A percentile compares a stretch with the other conserved stretches of the same genome.
Evolutionary conservation across 2,329 filamentous ascomycete species (phyloP).

Genomic region (Ophiostoma perfectum): DNA sequence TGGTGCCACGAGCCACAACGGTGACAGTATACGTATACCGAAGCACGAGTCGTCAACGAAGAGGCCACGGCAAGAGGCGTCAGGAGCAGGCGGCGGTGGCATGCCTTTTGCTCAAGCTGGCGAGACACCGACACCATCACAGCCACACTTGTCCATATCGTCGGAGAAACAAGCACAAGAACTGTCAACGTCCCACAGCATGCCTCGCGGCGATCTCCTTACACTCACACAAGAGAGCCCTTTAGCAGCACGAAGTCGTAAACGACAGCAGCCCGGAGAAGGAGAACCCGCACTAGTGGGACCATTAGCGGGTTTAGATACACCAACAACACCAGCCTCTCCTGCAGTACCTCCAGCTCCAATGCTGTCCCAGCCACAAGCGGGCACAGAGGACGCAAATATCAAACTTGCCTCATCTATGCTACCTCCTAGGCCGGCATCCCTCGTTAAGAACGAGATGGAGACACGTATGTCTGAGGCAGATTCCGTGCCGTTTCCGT

Average conservation of each 20-base stretch:
- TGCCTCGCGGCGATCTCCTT: background rate
- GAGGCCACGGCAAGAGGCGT: constrained; percentile 17
- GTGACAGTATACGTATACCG: background rate
- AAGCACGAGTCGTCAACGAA: constrained; percentile 23
- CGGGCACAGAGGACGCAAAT: background rate
- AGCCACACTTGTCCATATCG: background rate
- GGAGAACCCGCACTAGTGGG: background rate
- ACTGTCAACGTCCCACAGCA: background rate
- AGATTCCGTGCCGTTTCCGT: background rate
- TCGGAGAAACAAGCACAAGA: background rate
- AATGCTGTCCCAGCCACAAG: background rate
- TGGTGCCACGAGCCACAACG: background rate
- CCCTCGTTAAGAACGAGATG: background rate
- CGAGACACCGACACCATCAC: background rate
- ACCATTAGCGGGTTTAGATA: background rate
- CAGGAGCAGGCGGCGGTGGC: background rate
- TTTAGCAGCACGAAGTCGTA: constrained; percentile 42
- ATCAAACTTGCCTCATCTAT: background rate
- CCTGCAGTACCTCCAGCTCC: background rate
- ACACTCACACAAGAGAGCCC: constrained; percentile 43
- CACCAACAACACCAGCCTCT: background rate
- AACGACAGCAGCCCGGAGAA: background rate
- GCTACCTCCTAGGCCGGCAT: background rate
- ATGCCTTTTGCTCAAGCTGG: background rate
- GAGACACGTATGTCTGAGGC: background rate